Base-by-base conservation (phyloP, 805 yeast species). In the Isabelozyma gotoi region DNA sequence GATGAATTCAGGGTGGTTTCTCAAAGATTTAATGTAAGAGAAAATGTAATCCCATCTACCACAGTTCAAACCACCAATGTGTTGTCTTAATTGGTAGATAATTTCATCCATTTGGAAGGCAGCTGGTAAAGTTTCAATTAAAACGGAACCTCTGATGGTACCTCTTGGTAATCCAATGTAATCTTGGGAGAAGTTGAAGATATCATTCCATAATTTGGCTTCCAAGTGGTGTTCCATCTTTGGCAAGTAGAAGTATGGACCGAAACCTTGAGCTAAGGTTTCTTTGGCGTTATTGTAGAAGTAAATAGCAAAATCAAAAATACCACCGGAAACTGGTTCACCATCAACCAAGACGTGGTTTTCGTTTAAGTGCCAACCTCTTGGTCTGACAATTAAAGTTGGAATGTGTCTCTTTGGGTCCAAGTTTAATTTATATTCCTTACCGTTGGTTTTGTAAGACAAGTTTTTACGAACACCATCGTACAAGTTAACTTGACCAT, bases 11-110 rank as follows among this genome's bases (percentile, higher is more conserved):
- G 81, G 77, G 56, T 80, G 78, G 66, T 82, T 84, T 68, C 90
- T 78, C 52, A 86, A 76, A 35, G 86, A 74, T 67, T 86, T 86
- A 63, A 86, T 85, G 49, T 88, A 84, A 32, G 88, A 81, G 70
- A 86, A 86, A 66, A 86, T 85, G 68, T 86, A 86, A 67, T 86
- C 95, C 92, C 94, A 86, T 69, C 95, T 78, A 55, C 95, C 95
- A 75, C 94, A 86, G 70, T 86, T 86, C 65, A 86, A 76, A 44
- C 94, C 95, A 7, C 85, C 77, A 42, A 86, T 83, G 64, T 86
- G 95, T 40, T 80, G 82, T 64, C 89, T 76, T 59, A 86, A 73
- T 58, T 86, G 86, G 59, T 80, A 86, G 56, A 86, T 78, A 52
- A 86, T 85, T 67, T 86, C 95, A 60, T 86, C 91, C 84, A 86